phyloP scores from a whole-genome alignment of 2,329 filamentous ascomycete species.

The Cercospora sp. region DNA sequence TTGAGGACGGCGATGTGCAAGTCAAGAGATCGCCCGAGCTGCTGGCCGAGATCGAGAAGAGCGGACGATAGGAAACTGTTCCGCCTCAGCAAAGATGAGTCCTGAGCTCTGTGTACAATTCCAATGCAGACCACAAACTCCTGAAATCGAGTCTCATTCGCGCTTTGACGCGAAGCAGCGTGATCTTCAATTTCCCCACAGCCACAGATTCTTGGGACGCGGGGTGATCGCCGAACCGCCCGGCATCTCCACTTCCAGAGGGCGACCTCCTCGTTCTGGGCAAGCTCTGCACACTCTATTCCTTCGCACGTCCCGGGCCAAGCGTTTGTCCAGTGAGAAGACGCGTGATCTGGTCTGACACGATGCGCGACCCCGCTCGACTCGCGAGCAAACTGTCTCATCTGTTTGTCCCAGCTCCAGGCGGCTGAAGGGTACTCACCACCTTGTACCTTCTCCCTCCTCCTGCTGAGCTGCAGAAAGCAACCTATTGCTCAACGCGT shows the following conservation, averaged over 20 bases:
- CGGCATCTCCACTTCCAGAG: background rate
- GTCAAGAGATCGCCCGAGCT: constrained; percentile 30
- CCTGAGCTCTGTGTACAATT: background rate
- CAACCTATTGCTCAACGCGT: constrained; percentile 9
- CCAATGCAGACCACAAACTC: background rate
- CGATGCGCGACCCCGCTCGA: constrained; percentile 15
- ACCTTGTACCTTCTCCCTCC: constrained; percentile 9
- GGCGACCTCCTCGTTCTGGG: background rate
- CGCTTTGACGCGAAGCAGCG: constrained; percentile 5
- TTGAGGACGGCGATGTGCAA: constrained; percentile 61
- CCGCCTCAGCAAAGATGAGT: background rate
- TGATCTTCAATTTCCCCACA: constrained; percentile 6
- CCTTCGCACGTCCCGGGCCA: constrained; percentile 8
- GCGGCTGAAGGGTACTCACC: constrained; percentile 3
- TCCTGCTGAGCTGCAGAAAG: constrained; percentile 13
- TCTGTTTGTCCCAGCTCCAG: background rate
- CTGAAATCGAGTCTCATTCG: background rate
- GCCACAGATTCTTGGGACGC: background rate
- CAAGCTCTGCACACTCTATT: background rate
- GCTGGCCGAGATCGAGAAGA: constrained; percentile 9
- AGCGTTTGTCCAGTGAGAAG: background rate
- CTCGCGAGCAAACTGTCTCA: constrained; percentile 6
- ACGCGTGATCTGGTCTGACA: constrained; percentile 10
- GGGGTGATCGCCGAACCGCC: constrained; percentile 4
- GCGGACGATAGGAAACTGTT: background rate